These are phyloP conservation scores for Nidula niveotomentosa DNA, from an alignment of 1,284 basidiomycete species.

Conservation along the genomic window DNA sequence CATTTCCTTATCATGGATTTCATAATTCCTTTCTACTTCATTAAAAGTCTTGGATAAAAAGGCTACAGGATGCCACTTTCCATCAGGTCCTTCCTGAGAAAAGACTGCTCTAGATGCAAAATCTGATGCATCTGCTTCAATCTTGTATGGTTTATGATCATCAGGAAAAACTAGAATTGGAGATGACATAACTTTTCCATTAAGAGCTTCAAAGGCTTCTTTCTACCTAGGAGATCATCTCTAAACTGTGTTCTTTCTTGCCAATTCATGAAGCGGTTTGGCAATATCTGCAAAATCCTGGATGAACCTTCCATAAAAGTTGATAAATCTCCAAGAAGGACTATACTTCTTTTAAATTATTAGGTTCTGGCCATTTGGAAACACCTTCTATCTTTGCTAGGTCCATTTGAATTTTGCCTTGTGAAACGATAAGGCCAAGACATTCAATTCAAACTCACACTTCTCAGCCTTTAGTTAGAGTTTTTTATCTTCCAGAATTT, in stretches of 20 bases:
- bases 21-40: conserved; percentile 36
- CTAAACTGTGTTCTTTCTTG: background rate
- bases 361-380: conserved; percentile 25
- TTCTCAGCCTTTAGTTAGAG: conserved; percentile 24
- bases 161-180: conserved; percentile 19
- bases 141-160: conserved; percentile 13
- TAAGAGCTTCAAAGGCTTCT: conserved; percentile 16
- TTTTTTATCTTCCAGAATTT: conserved; percentile 12
- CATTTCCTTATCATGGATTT: conserved; percentile 28
- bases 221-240: conserved; percentile 1
- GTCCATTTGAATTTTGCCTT: conserved; percentile 23
- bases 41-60: conserved; percentile 22
- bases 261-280: background rate
- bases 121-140: conserved; percentile 26
- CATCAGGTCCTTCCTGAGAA: conserved; percentile 19
- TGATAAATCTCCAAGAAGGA: conserved; percentile 19
- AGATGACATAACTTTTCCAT: conserved; percentile 15
- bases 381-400: conserved; percentile 24
- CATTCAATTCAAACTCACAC: conserved; percentile 30
- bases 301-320: conserved; percentile 1
- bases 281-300: background rate
- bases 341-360: conserved; percentile 13
- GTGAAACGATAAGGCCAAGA: conserved; percentile 21
- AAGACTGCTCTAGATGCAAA: conserved; percentile 27
- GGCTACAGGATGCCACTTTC: conserved; percentile 24